A percentile compares a stretch with the other conserved stretches of the same genome.
Conservation (phyloP, 192 early-diverging fungal species). For the Coemansia erecta region DNA sequence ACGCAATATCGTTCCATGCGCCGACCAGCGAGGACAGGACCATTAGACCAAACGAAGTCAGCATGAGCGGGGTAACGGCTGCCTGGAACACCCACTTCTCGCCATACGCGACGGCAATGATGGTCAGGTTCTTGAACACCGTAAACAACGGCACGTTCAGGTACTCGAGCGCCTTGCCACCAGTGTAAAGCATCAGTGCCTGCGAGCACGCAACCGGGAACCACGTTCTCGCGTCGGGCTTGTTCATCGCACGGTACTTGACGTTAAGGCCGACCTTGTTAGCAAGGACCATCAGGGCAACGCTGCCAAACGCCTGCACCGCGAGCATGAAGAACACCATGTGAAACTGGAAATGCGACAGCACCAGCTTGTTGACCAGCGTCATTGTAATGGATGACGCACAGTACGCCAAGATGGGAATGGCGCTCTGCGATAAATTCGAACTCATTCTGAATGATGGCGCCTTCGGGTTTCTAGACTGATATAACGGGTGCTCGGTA, state of each 20-base stretch:
- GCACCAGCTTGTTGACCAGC: conserved; percentile 83
- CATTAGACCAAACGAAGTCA: conserved; percentile 82
- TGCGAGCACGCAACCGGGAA: conserved; percentile 81
- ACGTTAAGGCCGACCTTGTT: conserved; percentile 57
- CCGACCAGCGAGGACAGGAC: conserved; percentile 84
- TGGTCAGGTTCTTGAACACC: conserved; percentile 98
- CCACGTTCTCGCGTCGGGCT: conserved; percentile 68
- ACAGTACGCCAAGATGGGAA: conserved; percentile 87
- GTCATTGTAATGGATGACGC: conserved; percentile 86
- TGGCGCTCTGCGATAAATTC: conserved; percentile 40
- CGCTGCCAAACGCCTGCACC: conserved; percentile 68
- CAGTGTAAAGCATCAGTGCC: conserved; percentile 96
- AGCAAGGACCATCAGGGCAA: conserved; percentile 57
- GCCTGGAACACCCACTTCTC: conserved; percentile 85
- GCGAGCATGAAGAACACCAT: conserved; percentile 83
- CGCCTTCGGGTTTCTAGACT: background rate
- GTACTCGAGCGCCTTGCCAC: conserved; percentile 89
- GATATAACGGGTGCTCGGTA: background rate
- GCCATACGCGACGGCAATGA: conserved; percentile 93
- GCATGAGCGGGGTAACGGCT: conserved; percentile 75
- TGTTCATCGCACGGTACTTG: conserved; percentile 66
- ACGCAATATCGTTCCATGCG: conserved; percentile 72
- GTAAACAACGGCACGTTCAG: conserved; percentile 94
- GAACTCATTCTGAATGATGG: conserved; percentile 29
- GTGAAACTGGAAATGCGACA: conserved; percentile 77